A percentile compares a stretch with the other conserved stretches of the same genome.
Conservation (phyloP, 352 stramenopile genomes). For the Phytophthora uliginosa region DNA sequence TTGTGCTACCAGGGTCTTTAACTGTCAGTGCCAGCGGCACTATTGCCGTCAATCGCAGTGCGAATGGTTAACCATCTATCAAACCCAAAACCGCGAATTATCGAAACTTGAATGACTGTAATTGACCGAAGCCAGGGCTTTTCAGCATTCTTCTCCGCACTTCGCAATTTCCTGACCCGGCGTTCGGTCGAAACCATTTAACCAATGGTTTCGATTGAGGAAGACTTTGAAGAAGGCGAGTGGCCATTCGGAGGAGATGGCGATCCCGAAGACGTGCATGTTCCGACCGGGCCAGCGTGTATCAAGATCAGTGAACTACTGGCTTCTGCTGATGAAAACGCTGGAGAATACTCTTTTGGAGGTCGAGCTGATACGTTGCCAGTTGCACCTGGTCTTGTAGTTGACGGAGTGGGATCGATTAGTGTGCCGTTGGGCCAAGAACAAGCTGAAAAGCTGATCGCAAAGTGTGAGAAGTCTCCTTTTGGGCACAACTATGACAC, state of each 20-base stretch:
- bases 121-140: background rate
- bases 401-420: slow-evolving; percentile 17
- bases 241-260: slow-evolving; percentile 24
- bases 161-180: background rate
- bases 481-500: slow-evolving; percentile 22
- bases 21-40: too few relatives aligned
- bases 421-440: background rate
- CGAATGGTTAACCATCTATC: too few relatives aligned
- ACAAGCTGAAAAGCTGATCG: slow-evolving; percentile 22
- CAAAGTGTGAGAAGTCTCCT: slow-evolving; percentile 20
- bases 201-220: slow-evolving; percentile 6
- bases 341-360: slow-evolving; percentile 26
- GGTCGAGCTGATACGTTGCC: slow-evolving; percentile 17
- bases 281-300: slow-evolving; percentile 8
- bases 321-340: slow-evolving; percentile 9
- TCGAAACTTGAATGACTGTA: background rate
- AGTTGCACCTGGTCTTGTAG: background rate
- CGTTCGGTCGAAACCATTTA: background rate
- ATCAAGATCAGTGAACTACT: slow-evolving; percentile 18
- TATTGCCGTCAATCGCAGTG: too few relatives aligned
- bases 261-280: background rate
- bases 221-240: slow-evolving; percentile 4
- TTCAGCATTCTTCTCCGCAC: background rate
- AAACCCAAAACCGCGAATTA: too few relatives aligned
- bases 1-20: too few relatives aligned